Conservation (phyloP, 139 green algal genomes). For the Edaphochlamys debaryana region DNA sequence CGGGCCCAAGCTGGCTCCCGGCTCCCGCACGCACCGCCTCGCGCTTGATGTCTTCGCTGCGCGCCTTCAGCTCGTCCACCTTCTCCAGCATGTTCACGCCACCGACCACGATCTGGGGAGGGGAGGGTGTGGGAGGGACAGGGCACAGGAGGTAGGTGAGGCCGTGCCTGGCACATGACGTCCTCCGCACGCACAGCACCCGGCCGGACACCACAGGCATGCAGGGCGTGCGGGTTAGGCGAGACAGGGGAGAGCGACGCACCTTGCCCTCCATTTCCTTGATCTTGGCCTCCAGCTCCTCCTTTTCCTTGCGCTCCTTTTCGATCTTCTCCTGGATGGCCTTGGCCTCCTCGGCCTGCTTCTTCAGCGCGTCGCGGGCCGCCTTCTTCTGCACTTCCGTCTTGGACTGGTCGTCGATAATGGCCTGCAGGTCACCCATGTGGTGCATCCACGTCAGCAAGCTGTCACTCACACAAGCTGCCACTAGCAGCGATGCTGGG, state of each 20-base stretch:
- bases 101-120: slow-evolving; percentile 60
- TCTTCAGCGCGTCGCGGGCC: slow-evolving; percentile 57
- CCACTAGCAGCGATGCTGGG: too few species aligned
- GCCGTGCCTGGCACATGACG: too few species aligned
- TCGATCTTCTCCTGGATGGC: slow-evolving; percentile 41
- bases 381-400: slow-evolving; percentile 56
- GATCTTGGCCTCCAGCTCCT: slow-evolving; percentile 49
- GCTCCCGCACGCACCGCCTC: slow-evolving; percentile 57
- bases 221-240: background rate
- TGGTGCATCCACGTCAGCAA: background rate
- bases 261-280: slow-evolving; percentile 71
- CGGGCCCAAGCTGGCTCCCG: too few species aligned
- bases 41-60: slow-evolving; percentile 66
- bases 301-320: slow-evolving; percentile 52
- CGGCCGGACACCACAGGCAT: too few species aligned
- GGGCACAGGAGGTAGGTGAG: background rate
- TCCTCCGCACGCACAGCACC: too few species aligned
- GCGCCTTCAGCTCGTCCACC: slow-evolving; percentile 74
- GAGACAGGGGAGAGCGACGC: too few species aligned
- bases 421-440: slow-evolving; percentile 31
- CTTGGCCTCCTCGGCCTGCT: slow-evolving; percentile 54
- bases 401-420: slow-evolving; percentile 55
- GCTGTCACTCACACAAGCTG: too few species aligned
- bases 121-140: too few species aligned
- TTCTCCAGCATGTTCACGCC: slow-evolving; percentile 80